A percentile compares a stretch with the other conserved stretches of the same genome.
phyloP scores from a whole-genome alignment of 2,329 filamentous ascomycete species.

The Stagonosporopsis vannaccii region DNA sequence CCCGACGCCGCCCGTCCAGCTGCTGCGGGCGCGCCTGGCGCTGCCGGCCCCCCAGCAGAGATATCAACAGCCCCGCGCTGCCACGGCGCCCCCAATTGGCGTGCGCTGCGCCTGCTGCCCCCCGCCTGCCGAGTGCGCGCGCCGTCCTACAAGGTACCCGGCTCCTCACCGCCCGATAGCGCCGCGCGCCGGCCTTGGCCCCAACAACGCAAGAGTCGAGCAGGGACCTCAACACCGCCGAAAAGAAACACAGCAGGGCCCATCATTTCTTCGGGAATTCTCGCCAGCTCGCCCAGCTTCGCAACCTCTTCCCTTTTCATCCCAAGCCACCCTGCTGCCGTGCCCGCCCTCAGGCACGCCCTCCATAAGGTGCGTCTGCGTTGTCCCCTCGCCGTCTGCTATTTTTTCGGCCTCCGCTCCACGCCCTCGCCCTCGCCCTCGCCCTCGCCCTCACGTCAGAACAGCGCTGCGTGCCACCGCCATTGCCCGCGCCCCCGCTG shows the following conservation, averaged over 20 bases:
- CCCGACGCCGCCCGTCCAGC: not conserved
- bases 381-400: slow-evolving; percentile 15
- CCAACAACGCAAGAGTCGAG: slow-evolving; percentile 28
- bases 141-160: slow-evolving; percentile 9
- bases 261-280: slow-evolving; percentile 40
- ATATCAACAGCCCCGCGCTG: slow-evolving; percentile 10
- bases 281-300: slow-evolving; percentile 27
- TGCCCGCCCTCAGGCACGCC: slow-evolving; percentile 27
- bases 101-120: not conserved
- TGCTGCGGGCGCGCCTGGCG: not conserved
- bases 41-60: slow-evolving; percentile 6
- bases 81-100: not conserved
- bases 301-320: slow-evolving; percentile 38
- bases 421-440: slow-evolving; percentile 18
- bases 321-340: slow-evolving; percentile 27
- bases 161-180: slow-evolving; percentile 21
- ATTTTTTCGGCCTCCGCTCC: slow-evolving; percentile 28
- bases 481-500: not conserved
- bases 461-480: slow-evolving; percentile 1
- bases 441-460: slow-evolving; percentile 38
- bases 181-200: slow-evolving; percentile 15
- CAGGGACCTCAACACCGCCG: slow-evolving; percentile 45
- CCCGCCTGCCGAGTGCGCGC: not conserved
- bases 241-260: slow-evolving; percentile 19
- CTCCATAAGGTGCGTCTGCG: slow-evolving; percentile 37